Evolutionary conservation across 2,329 filamentous ascomycete species (phyloP), one percentile per base, ranked within the genome.

Genomic region (Aspergillus carbonarius): DNA sequence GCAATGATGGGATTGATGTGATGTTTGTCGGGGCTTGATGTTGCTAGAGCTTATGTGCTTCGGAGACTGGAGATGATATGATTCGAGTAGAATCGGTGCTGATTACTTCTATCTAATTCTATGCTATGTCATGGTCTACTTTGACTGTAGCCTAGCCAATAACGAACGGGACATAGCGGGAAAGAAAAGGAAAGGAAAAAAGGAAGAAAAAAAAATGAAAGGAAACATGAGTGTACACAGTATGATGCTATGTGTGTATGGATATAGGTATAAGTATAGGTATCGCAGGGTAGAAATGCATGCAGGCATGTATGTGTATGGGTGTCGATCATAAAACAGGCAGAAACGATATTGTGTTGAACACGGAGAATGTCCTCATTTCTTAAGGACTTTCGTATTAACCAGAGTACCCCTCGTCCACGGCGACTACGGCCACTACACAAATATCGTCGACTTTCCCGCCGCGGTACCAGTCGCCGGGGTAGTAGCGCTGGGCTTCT

Each of bases 401-500:
- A 6, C 25, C 51, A 30, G 51, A 32, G 37, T 54, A 44, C 15
- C 57, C 57, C 55, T 78, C 85, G 65, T 93, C 88, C 8, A 91
- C 86, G 1, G 91, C 91, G 30, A 96, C 80, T 32, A 88, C 86
- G 13, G 93, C 88, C 52, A 99, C 81, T 4, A 92, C 92, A 69
- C 92, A 93, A 59, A 99, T 97, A 74, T 99, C 95, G 72, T 99
- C 95, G 18, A 96, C 85, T 76, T 99, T 99, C 54, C 95, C 95
- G 58, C 95, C 95, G 59, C 87, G 87, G 86, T 91, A 99, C 59
- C 87, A 85, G 74, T 98, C 93, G 37, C 88, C 82, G 0, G 95
- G 93, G 67, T 91, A 96, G 70, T 90, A 88, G 70, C 88, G 90
- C 72, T 95, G 91, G 18, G 97, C 92, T 74, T 97, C 92, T 76